Evolutionary conservation across 805 yeast genomes (phyloP), one percentile per base, ranked within the genome.

Genomic region (Myxozyma sirexii): DNA sequence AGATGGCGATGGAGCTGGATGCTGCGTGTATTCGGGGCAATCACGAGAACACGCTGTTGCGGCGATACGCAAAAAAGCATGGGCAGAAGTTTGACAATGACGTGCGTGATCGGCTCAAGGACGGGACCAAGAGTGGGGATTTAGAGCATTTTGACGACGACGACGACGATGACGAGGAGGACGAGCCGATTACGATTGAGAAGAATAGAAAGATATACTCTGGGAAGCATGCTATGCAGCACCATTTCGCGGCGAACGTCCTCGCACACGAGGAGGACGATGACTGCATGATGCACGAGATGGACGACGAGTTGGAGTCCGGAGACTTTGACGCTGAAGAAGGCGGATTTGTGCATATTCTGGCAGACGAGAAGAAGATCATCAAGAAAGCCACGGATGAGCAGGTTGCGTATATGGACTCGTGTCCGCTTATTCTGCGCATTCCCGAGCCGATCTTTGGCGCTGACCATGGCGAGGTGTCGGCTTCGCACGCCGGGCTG

Each of bases 401-500:
- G 15, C 96, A 90, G 66, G 78, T 88, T 33, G 70, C 74, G 29
- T 89, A 80, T 67, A 72, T 89, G 27, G 79, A 85, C 56, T 71
- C 75, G 5, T 86, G 96, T 68, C 84, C 93, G 1, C 74, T 87
- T 2, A 85, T 89, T 21, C 75, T 83, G 66, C 75, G 76, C 57
- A 67, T 90, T 35, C 94, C 94, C 0, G 78, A 78, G 7, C 84
- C 85, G 21, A 23, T 79, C 6, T 60, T 67, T 38, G 62, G 61
- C 23, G 75, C 74, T 35, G 68, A 69, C 4, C 71, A 74, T 23
- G 70, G 71, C 59, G 65, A 74, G 57, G 79, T 82, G 26, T 77
- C 86, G 10, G 96, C 90, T 0, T 92, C 85, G 7, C 97, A 91
- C 73, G 97, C 87, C 1, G 97, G 97, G 0, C 75, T 91, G 51